A percentile compares a stretch with the other conserved stretches of the same genome.
Evolutionary conservation across 257 asterid genomes (phyloP).

Genomic region (Jasminum sambac): DNA sequence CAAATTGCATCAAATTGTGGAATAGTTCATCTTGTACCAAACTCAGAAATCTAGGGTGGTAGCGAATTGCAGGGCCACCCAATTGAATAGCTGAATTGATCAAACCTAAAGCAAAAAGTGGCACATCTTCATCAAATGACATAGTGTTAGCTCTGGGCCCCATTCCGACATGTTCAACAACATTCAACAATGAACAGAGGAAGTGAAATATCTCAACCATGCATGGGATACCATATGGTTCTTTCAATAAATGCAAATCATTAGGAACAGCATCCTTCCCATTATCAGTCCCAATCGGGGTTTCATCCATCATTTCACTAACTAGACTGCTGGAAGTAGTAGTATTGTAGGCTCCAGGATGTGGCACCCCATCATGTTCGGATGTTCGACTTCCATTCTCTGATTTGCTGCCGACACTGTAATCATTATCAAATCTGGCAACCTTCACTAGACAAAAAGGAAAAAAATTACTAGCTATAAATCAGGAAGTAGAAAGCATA

Average conservation of each 20-base stretch:
- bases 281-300: slow-evolving; percentile 25
- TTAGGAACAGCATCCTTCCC: slow-evolving; percentile 45
- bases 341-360: slow-evolving; percentile 38
- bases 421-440: slow-evolving; percentile 26
- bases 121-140: slow-evolving; percentile 94
- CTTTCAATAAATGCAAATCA: slow-evolving; percentile 57
- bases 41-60: slow-evolving; percentile 71
- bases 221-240: slow-evolving; percentile 89
- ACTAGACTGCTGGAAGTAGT: slow-evolving; percentile 18
- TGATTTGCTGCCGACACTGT: slow-evolving; percentile 33
- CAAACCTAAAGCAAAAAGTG: slow-evolving; percentile 89
- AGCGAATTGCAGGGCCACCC: slow-evolving; percentile 73
- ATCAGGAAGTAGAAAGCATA: background rate
- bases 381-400: slow-evolving; percentile 40
- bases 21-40: slow-evolving; percentile 90
- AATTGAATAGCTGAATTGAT: slow-evolving; percentile 85
- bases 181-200: slow-evolving; percentile 85
- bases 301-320: slow-evolving; percentile 36
- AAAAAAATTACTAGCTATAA: background rate
- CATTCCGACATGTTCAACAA: slow-evolving; percentile 68
- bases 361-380: slow-evolving; percentile 29
- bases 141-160: slow-evolving; percentile 75
- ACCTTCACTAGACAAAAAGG: slow-evolving; percentile 26
- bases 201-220: slow-evolving; percentile 90
- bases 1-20: slow-evolving; percentile 84